Conservation (phyloP, 345 rosid genomes). For the Luvunga scandens region DNA sequence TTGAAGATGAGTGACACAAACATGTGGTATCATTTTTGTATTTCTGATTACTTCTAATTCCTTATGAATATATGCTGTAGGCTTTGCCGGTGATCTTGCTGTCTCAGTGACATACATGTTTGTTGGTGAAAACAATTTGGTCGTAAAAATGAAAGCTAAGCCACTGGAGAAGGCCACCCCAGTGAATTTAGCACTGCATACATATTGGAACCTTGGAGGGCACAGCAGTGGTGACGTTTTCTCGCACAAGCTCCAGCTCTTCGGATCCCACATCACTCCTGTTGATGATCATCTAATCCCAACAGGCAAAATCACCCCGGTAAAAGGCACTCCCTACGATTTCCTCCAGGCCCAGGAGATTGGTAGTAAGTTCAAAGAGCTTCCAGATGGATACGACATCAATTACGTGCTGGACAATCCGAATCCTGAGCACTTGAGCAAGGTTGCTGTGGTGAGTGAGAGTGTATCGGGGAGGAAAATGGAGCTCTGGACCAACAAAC, state of each 20-base stretch:
- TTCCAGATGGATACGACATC: conserved; percentile 71
- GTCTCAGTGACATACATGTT: conserved; percentile 62
- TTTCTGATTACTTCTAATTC: neutral
- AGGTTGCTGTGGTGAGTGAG: conserved; percentile 56
- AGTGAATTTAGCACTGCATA: conserved; percentile 71
- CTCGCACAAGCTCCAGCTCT: conserved; percentile 53
- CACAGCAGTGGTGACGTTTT: conserved; percentile 68
- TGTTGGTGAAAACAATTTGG: conserved; percentile 47
- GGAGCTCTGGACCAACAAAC: conserved; percentile 68
- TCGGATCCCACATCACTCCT: conserved; percentile 51
- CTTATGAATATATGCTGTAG: conserved; percentile 21
- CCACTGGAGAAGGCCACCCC: conserved; percentile 62
- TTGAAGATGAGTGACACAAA: too few species aligned
- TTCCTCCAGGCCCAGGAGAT: conserved; percentile 49
- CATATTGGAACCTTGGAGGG: conserved; percentile 80
- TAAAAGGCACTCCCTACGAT: conserved; percentile 61
- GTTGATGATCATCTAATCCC: conserved; percentile 75
- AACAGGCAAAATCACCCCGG: conserved; percentile 44
- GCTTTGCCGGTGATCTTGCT: conserved; percentile 71
- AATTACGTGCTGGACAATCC: conserved; percentile 56
- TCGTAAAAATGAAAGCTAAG: conserved; percentile 54
- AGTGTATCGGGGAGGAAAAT: conserved; percentile 59
- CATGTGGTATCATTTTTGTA: too few species aligned
- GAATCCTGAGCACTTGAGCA: conserved; percentile 33
- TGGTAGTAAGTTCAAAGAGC: conserved; percentile 42